Conservation (phyloP, 2,329 filamentous ascomycete genomes). For the Dryadomyces sulphureus region DNA sequence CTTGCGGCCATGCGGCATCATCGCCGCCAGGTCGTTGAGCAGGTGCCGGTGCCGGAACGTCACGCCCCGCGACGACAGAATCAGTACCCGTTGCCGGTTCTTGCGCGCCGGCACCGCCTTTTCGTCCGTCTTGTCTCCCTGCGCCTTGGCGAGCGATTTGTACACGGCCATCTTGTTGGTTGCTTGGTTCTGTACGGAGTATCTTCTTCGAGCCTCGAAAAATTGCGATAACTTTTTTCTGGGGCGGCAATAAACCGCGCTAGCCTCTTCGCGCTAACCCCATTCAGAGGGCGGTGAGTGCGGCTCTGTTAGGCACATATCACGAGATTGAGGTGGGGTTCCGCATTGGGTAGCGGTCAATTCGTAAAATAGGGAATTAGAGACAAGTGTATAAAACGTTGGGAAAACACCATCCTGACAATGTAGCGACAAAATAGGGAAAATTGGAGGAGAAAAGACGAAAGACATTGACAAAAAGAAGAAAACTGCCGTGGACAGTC, state of each 20-base stretch:
- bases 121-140: constrained; percentile 31
- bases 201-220: too few relatives aligned
- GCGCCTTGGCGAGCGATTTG: constrained; percentile 54
- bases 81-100: constrained; percentile 67
- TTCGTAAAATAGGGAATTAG: too few relatives aligned
- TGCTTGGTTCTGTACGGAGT: neutral
- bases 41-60: constrained; percentile 90
- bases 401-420: constrained; percentile 1
- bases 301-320: too few relatives aligned
- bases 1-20: constrained; percentile 85
- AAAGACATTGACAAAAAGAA: neutral
- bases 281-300: too few relatives aligned
- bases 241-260: too few relatives aligned
- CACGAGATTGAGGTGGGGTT: too few relatives aligned
- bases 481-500: neutral
- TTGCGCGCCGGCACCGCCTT: constrained; percentile 24
- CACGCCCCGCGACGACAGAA: constrained; percentile 83
- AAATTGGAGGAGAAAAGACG: neutral
- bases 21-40: constrained; percentile 71
- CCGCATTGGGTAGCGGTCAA: too few relatives aligned
- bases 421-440: neutral
- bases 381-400: neutral
- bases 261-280: too few relatives aligned
- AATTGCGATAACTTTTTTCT: too few relatives aligned
- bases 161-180: constrained; percentile 51